phyloP scores from a whole-genome alignment of 2,329 filamentous ascomycete genomes.

The Fulvia fulva region DNA sequence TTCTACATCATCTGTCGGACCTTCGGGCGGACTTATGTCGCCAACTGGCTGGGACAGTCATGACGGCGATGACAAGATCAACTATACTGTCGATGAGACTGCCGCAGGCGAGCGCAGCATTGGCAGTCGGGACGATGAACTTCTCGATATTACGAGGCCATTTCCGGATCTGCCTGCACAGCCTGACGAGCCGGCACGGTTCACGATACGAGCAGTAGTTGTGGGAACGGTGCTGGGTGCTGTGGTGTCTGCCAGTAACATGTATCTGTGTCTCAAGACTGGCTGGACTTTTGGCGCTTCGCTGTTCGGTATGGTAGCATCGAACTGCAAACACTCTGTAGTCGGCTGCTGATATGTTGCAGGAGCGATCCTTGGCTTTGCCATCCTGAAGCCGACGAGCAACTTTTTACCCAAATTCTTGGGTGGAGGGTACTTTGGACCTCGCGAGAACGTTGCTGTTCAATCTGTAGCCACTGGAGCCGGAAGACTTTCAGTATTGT shows the following conservation, averaged over 20 bases:
- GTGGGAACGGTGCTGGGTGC: conserved; percentile 54
- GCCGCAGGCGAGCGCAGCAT: neutral
- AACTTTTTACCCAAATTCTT: conserved; percentile 31
- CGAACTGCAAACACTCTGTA: neutral
- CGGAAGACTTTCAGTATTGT: conserved; percentile 54
- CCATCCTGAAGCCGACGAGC: conserved; percentile 28
- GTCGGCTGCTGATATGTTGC: too few species aligned
- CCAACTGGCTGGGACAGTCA: neutral
- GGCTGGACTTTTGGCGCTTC: conserved; percentile 41
- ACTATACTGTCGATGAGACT: neutral
- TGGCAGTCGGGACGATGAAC: neutral
- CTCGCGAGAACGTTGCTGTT: conserved; percentile 58
- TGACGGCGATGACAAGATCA: neutral
- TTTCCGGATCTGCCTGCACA: conserved; percentile 10
- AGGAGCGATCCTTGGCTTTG: conserved; percentile 54
- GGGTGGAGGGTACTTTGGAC: conserved; percentile 52
- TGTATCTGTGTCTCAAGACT: conserved; percentile 54
- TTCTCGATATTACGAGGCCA: conserved; percentile 6
- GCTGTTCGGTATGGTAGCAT: conserved; percentile 25
- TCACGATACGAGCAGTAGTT: conserved; percentile 54
- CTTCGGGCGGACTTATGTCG: neutral
- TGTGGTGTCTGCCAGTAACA: conserved; percentile 57
- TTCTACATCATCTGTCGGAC: neutral
- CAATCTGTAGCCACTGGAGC: conserved; percentile 57
- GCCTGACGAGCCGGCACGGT: conserved; percentile 10